Evolutionary conservation across 2,329 filamentous ascomycete species (phyloP).

Genomic region (Aspergillus pseudoviridinutans): DNA sequence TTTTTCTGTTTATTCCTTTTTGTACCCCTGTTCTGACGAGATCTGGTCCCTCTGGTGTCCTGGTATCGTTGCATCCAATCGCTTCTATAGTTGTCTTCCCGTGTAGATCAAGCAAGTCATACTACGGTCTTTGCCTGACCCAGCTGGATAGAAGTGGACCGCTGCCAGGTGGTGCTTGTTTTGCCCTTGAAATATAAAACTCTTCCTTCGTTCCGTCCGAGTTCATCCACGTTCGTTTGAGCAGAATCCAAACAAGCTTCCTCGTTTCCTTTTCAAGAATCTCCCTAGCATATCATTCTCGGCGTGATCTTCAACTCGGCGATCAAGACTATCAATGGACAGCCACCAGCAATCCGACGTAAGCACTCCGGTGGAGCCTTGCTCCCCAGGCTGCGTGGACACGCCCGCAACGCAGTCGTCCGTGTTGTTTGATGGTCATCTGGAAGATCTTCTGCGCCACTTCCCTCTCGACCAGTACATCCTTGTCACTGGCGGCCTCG

Average conservation of each 20-base stretch:
- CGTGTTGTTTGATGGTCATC: conserved; percentile 43
- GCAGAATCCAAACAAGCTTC: not conserved
- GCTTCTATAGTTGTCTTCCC: not conserved
- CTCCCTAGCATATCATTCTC: conserved; percentile 1
- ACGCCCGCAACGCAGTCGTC: conserved; percentile 47
- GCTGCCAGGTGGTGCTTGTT: not conserved
- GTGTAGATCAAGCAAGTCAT: not conserved
- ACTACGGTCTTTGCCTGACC: not conserved
- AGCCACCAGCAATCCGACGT: conserved; percentile 26
- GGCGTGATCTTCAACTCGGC: conserved; percentile 8
- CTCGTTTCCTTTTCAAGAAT: conserved; percentile 2
- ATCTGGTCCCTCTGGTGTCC: not conserved
- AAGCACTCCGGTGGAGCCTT: conserved; percentile 28
- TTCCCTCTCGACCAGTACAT: conserved; percentile 40
- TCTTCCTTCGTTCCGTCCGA: not conserved
- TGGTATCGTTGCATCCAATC: not conserved
- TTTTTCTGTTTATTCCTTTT: not conserved
- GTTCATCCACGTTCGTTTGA: not conserved
- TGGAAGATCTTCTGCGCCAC: conserved; percentile 40
- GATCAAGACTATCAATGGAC: conserved; percentile 20
- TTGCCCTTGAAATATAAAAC: conserved; percentile 4
- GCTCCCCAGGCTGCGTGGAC: conserved; percentile 26
- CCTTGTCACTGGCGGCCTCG: conserved; percentile 40
- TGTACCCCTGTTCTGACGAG: not conserved
- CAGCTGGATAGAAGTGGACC: not conserved